Conservation (phyloP, 306 rosid genomes). For the Cicer judaicum region DNA sequence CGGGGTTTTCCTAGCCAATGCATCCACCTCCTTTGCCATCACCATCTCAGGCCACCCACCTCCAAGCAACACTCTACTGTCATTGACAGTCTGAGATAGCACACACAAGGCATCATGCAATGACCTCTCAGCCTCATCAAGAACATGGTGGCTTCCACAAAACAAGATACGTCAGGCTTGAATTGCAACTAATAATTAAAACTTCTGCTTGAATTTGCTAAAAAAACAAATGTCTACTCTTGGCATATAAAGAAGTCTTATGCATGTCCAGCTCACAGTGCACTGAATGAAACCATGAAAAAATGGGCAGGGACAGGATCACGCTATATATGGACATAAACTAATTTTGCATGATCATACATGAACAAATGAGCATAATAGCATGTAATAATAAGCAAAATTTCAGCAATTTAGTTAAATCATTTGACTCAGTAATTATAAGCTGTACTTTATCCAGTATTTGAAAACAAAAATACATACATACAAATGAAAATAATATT, state of each 20-base stretch:
- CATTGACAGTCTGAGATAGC: conserved; percentile 94
- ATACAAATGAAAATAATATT: neutral
- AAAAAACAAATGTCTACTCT: neutral
- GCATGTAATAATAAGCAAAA: conserved; percentile 9
- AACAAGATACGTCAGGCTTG: conserved; percentile 24
- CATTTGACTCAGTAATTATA: neutral
- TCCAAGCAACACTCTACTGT: conserved; percentile 95
- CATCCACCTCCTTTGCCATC: conserved; percentile 93
- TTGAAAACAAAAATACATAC: neutral
- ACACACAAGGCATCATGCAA: conserved; percentile 98
- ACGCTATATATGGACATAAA: conserved; percentile 7
- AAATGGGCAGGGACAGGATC: neutral
- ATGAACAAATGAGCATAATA: neutral
- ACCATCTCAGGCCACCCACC: conserved; percentile 99
- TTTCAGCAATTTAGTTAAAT: neutral
- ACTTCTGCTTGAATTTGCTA: conserved; percentile 3
- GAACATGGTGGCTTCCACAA: conserved; percentile 89
- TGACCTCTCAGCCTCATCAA: conserved; percentile 98
- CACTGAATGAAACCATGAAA: conserved; percentile 9
- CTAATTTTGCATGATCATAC: neutral
- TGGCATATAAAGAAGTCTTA: conserved; percentile 11
- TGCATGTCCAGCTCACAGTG: neutral
- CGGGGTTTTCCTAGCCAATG: conserved; percentile 88
- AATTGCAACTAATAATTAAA: neutral
- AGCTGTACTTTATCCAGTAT: neutral